phyloP scores from a whole-genome alignment of 1,284 basidiomycete species.

The Sporisorium exsertum region DNA sequence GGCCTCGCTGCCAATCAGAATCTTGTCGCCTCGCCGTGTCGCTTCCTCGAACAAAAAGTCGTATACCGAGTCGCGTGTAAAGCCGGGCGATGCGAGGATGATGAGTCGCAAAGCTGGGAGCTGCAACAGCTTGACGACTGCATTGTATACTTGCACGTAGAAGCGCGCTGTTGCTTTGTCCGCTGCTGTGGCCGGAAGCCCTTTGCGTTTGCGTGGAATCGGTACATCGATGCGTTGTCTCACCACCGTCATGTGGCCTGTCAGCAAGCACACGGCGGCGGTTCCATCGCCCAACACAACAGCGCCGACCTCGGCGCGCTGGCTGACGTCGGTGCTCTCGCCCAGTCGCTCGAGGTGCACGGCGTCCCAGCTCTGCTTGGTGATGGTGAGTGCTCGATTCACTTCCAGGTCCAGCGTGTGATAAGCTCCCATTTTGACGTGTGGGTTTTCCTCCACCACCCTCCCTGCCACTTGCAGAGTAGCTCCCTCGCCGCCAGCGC shows the following conservation, averaged over 20 bases:
- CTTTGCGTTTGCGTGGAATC: slow-evolving; percentile 82
- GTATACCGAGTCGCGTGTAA: slow-evolving; percentile 89
- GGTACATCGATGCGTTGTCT: slow-evolving; percentile 89
- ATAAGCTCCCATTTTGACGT: slow-evolving; percentile 93
- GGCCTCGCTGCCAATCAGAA: slow-evolving; percentile 76
- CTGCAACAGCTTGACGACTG: slow-evolving; percentile 89
- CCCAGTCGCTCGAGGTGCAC: slow-evolving; percentile 83
- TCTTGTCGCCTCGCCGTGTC: slow-evolving; percentile 82
- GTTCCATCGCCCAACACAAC: slow-evolving; percentile 92
- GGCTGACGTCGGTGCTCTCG: slow-evolving; percentile 89
- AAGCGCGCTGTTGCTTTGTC: slow-evolving; percentile 74
- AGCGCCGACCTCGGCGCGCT: slow-evolving; percentile 95
- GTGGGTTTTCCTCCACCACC: slow-evolving; percentile 88
- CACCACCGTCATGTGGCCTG: slow-evolving; percentile 95
- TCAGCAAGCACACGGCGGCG: slow-evolving; percentile 92
- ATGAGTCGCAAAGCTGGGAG: slow-evolving; percentile 85
- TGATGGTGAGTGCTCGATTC: slow-evolving; percentile 90
- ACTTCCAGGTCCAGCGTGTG: slow-evolving; percentile 95
- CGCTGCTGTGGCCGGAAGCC: slow-evolving; percentile 56
- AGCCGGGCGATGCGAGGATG: slow-evolving; percentile 95
- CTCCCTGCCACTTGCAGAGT: slow-evolving; percentile 88
- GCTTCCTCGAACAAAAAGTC: slow-evolving; percentile 74
- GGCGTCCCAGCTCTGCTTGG: slow-evolving; percentile 92
- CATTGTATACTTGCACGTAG: slow-evolving; percentile 85
- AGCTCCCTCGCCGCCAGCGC: slow-evolving; percentile 57